Evolutionary conservation across 768 basidiomycete species (phyloP), one percentile per base, ranked within the genome.

Genomic region (Tulasnella sp.): DNA sequence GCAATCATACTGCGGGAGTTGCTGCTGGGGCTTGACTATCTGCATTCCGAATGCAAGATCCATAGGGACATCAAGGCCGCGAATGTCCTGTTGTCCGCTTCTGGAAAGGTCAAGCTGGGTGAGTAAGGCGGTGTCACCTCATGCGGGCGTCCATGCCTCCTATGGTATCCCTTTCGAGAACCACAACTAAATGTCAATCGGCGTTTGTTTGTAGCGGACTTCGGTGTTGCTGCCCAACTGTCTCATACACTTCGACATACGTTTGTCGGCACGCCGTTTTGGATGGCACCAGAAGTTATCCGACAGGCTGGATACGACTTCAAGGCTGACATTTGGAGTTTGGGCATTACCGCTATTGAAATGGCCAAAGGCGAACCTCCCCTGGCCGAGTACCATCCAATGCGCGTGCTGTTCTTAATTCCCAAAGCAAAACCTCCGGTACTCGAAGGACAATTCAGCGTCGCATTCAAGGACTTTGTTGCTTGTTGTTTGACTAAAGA

Each of bases 11-110:
- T 95, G 83, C 93, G 95, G 75, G 97, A 99, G 84, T 91, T 99
- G 1, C 89, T 99, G 36, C 87, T 93, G 38, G 98, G 98, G 34
- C 91, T 99, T 39, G 95, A 97, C 80, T 99, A 99, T 84, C 91
- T 99, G n/a, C 98, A 99, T 83, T 89, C 90, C 24, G 95, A 98
- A 84, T 92, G 94, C 76, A 99, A 97, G 80, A 99, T 99, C 80
- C 98, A 99, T 85, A 92, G 98, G 71, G 98, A 99, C 83, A 98
- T 99, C 89, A 99, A 99, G 84, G 98, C 97, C 1, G 97, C 97
- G 58, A 99, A 99, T 83, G 90, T 99, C 52, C 89, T 99, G 38
- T 40, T 78, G 39, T 95, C 95, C 5, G 93, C 94, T 3, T 90
- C 91, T 0, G 98, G 98, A 40, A 94, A 92, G 84, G 97, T 99